Percentiles rank a stretch among this genome's conserved stretches.
phyloP scores from a whole-genome alignment of 768 basidiomycete genomes.

The Rhodotorula babjevae region DNA sequence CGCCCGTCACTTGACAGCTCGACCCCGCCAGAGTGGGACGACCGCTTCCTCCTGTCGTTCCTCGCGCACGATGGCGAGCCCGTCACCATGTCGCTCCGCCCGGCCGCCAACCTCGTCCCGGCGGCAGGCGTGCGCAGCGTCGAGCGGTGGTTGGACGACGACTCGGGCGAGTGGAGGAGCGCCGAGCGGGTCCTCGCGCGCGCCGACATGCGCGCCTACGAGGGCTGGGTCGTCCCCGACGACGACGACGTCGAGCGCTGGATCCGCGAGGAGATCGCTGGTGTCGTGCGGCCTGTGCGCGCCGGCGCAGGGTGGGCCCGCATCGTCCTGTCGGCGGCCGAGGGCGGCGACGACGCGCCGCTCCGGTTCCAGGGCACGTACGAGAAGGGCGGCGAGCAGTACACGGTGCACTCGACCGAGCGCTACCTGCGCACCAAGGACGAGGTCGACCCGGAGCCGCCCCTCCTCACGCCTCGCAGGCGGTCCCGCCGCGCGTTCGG shows the following conservation, averaged over 20 bases:
- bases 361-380: constrained; percentile 30
- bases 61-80: constrained; percentile 13
- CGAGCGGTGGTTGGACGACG: constrained; percentile 5
- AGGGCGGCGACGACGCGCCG: background rate
- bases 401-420: constrained; percentile 25
- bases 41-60: constrained; percentile 31
- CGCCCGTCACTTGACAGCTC: background rate
- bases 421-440: constrained; percentile 20
- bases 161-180: constrained; percentile 5
- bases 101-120: constrained; percentile 23
- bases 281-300: constrained; percentile 2
- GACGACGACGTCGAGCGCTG: constrained; percentile 18
- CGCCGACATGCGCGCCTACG: constrained; percentile 26
- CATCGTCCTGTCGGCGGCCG: constrained; percentile 4
- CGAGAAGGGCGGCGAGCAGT: constrained; percentile 12
- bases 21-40: constrained; percentile 9
- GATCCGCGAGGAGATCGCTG: constrained; percentile 24
- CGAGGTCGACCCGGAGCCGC: constrained; percentile 23
- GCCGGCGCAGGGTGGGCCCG: constrained; percentile 20
- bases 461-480: background rate
- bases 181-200: constrained; percentile 4
- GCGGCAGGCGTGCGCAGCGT: constrained; percentile 6
- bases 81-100: constrained; percentile 22
- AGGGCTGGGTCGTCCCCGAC: constrained; percentile 29
- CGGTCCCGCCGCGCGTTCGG: constrained; percentile 5